Percentiles rank a stretch among this genome's conserved stretches.
Conservation (phyloP, 768 basidiomycete genomes). For the Lentinula boryana region DNA sequence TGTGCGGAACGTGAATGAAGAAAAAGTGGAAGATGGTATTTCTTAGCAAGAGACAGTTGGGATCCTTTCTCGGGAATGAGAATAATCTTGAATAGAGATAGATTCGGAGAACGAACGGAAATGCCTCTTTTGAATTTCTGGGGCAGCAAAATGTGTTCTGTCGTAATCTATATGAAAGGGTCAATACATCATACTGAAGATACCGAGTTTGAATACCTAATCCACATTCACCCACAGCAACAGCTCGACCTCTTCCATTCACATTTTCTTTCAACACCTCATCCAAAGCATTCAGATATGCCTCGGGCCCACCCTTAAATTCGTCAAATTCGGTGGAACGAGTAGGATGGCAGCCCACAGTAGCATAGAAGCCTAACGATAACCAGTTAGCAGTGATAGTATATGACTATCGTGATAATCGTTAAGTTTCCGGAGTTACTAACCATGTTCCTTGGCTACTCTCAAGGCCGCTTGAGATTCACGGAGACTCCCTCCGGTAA, state of each 20-base stretch:
- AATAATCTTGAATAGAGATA: neutral
- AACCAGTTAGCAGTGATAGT: neutral
- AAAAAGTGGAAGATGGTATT: slow-evolving; percentile 70
- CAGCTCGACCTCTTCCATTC: slow-evolving; percentile 49
- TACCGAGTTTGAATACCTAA: slow-evolving; percentile 37
- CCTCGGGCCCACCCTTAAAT: slow-evolving; percentile 47
- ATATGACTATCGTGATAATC: no score
- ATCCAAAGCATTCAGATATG: slow-evolving; percentile 57
- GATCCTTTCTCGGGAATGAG: slow-evolving; percentile 23
- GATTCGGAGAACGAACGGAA: slow-evolving; percentile 42
- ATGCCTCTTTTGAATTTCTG: slow-evolving; percentile 52
- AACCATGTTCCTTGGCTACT: slow-evolving; percentile 56
- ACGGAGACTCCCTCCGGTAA: slow-evolving; percentile 67
- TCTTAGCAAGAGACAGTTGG: slow-evolving; percentile 63
- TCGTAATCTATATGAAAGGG: slow-evolving; percentile 61
- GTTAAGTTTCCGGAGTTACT: slow-evolving; percentile 5
- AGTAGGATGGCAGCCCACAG: slow-evolving; percentile 79
- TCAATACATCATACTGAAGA: neutral
- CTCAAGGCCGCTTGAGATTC: slow-evolving; percentile 57
- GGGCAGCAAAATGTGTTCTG: slow-evolving; percentile 56
- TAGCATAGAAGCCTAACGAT: slow-evolving; percentile 54
- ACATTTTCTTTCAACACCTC: slow-evolving; percentile 43
- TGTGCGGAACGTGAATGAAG: slow-evolving; percentile 80
- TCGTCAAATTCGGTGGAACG: slow-evolving; percentile 63
- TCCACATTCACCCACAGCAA: slow-evolving; percentile 78